Base-by-base conservation (phyloP, 108 stramenopile species). In the Nitzschia putrida region DNA sequence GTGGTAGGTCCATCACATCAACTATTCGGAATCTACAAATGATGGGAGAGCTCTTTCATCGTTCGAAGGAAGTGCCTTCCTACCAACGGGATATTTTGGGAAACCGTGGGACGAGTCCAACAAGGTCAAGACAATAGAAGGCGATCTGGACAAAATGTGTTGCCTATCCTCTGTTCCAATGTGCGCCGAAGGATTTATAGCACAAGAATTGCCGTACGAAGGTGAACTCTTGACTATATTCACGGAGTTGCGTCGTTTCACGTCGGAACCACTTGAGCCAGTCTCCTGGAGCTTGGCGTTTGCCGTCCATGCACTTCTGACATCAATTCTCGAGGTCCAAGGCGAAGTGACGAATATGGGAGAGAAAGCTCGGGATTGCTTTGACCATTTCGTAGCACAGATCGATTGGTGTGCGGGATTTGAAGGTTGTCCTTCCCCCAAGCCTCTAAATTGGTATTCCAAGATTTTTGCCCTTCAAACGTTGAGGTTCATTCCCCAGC, bases 91-190 rank as follows among this genome's bases (percentile, higher is more conserved):
- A 45, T 71, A 57, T 26, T 84, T 84, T 71, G 83, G 80, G 16
- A 37, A 1, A 20, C 57, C 22, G 0, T 23, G 49, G 23, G 73
- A 64, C 38, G 51, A 61, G n/a, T 52, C 25, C 11, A 16, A 18
- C 47, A 8, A 18, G 18, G 39, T 70, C 0, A 44, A 42, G 8
- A 83, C 69, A 57, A 80, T 77, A 37, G 54, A 50, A 38, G 53
- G 72, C 6, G 83, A 84, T 51, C 29, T 84, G 45, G 83, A 84
- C 52, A 80, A 80, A 57, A 78, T 45, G 64, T 84, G 24, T 50
- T 84, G n/a, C 83, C 83, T 6, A 10, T 51, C 6, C 72, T 63
- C 66, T 83, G 41, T 68, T 25, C 34, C 20, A 16, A 51, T 84
- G 53, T 80, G 61, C 37, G 69, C 66, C 0, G 22, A 69, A 49